phyloP scores from a whole-genome alignment of 352 stramenopile species.

The Globisporangium megalacanthum region DNA sequence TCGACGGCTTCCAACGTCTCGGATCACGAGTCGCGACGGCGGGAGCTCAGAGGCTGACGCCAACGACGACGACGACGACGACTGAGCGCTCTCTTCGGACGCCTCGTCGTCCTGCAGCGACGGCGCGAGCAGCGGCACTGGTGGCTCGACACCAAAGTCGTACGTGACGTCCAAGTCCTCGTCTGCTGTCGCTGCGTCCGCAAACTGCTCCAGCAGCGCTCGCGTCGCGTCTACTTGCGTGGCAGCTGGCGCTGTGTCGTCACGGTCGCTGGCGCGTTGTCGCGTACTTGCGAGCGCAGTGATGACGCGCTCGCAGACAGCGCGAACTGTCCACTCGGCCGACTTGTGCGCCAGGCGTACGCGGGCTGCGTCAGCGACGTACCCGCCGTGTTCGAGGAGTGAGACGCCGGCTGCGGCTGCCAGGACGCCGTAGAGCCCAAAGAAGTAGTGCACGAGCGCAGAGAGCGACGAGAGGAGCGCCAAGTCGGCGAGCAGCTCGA shows the following conservation, averaged over 20 bases:
- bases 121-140: background rate
- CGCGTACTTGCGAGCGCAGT: background rate
- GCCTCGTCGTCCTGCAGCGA: background rate
- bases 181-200: background rate
- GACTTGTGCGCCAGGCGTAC: conserved; percentile 6
- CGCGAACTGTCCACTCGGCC: background rate
- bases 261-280: background rate
- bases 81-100: background rate
- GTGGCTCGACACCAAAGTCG: background rate
- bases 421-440: conserved; percentile 47
- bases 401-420: conserved; percentile 31
- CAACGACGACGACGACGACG: too few species aligned
- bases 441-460: conserved; percentile 60
- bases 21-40: conserved; percentile 24
- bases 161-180: background rate
- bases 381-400: conserved; percentile 31
- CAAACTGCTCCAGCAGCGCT: conserved; percentile 9
- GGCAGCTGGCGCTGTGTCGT: background rate
- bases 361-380: conserved; percentile 3
- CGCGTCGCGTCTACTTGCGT: background rate
- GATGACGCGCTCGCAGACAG: background rate
- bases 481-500: conserved; percentile 48
- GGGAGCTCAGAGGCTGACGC: conserved; percentile 4
- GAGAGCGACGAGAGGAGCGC: conserved; percentile 47
- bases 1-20: conserved; percentile 27